Evolutionary conservation across 768 basidiomycete species (phyloP).

Genomic region (Sporobolomyces pararoseus): DNA sequence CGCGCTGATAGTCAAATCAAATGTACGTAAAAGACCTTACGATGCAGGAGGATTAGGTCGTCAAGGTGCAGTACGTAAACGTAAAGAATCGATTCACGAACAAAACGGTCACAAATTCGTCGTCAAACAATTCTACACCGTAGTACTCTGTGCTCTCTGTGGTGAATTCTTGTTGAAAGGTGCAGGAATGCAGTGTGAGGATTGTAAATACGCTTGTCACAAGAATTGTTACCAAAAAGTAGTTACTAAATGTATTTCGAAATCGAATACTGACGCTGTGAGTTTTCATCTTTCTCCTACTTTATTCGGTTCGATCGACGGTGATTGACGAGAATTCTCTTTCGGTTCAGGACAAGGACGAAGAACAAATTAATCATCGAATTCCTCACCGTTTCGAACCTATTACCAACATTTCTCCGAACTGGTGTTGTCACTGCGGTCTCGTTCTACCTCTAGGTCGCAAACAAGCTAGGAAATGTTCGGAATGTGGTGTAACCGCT

Average conservation of each 20-base stretch:
- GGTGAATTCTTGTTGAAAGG: slow-evolving; percentile 96
- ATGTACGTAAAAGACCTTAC: slow-evolving; percentile 88
- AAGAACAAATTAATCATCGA: slow-evolving; percentile 90
- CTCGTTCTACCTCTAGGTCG: slow-evolving; percentile 89
- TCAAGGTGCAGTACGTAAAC: slow-evolving; percentile 95
- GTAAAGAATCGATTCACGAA: slow-evolving; percentile 96
- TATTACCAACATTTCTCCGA: slow-evolving; percentile 91
- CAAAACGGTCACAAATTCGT: slow-evolving; percentile 99
- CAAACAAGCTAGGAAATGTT: slow-evolving; percentile 92
- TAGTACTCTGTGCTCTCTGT: slow-evolving; percentile 97
- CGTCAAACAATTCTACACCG: slow-evolving; percentile 84
- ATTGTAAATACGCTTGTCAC: slow-evolving; percentile 98
- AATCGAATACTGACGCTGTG: slow-evolving; percentile 82
- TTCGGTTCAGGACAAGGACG: slow-evolving; percentile 84
- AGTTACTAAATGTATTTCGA: slow-evolving; percentile 98
- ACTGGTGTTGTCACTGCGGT: slow-evolving; percentile 99
- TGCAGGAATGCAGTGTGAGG: slow-evolving; percentile 90
- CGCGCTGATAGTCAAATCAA: slow-evolving; percentile 79
- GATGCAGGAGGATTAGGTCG: slow-evolving; percentile 91
- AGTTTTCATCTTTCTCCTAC: slow-evolving; percentile 49
- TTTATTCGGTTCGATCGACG: neutral
- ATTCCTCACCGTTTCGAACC: slow-evolving; percentile 98
- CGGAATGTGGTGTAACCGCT: slow-evolving; percentile 93
- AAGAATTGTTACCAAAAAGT: slow-evolving; percentile 99
- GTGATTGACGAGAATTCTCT: neutral